phyloP scores from a whole-genome alignment of 108 stramenopile genomes.

The Asterionellopsis glacialis region DNA sequence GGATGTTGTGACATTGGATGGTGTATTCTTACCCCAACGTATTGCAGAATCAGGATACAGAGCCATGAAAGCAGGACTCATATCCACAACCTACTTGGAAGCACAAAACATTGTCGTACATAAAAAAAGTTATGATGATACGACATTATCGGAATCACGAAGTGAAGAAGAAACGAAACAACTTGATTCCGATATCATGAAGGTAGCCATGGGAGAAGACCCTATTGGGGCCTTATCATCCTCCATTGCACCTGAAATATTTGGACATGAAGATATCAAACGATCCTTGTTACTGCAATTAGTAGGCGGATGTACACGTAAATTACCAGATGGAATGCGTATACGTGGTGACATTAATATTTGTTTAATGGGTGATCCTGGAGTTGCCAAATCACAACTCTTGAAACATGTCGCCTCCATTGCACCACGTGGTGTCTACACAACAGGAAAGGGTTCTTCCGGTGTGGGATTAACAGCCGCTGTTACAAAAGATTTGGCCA shows the following conservation, averaged over 20 bases:
- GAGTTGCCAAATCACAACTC: slow-evolving; percentile 98
- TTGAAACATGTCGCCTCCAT: slow-evolving; percentile 94
- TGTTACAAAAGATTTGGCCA: slow-evolving; percentile 89
- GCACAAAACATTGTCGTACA: slow-evolving; percentile 83
- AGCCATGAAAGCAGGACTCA: slow-evolving; percentile 91
- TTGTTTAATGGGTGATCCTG: slow-evolving; percentile 99
- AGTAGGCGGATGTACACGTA: slow-evolving; percentile 91
- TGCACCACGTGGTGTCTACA: slow-evolving; percentile 97
- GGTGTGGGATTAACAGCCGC: slow-evolving; percentile 98
- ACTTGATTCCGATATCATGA: slow-evolving; percentile 50
- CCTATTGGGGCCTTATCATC: slow-evolving; percentile 74
- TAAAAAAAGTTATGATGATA: slow-evolving; percentile 88
- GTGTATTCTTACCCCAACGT: slow-evolving; percentile 88
- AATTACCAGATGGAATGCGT: slow-evolving; percentile 91
- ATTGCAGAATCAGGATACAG: slow-evolving; percentile 70
- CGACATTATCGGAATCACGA: slow-evolving; percentile 20
- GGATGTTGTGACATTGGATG: slow-evolving; percentile 92
- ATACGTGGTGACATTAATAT: slow-evolving; percentile 98
- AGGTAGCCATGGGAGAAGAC: slow-evolving; percentile 65
- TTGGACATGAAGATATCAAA: slow-evolving; percentile 98
- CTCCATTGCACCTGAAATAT: slow-evolving; percentile 97
- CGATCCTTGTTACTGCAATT: slow-evolving; percentile 92
- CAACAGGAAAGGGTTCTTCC: slow-evolving; percentile 96
- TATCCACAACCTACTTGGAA: slow-evolving; percentile 88
- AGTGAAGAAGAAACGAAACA: slow-evolving; percentile 47